Conservation (phyloP, 176 grass and related monocot genomes). For the Phoenix roebelenii region DNA sequence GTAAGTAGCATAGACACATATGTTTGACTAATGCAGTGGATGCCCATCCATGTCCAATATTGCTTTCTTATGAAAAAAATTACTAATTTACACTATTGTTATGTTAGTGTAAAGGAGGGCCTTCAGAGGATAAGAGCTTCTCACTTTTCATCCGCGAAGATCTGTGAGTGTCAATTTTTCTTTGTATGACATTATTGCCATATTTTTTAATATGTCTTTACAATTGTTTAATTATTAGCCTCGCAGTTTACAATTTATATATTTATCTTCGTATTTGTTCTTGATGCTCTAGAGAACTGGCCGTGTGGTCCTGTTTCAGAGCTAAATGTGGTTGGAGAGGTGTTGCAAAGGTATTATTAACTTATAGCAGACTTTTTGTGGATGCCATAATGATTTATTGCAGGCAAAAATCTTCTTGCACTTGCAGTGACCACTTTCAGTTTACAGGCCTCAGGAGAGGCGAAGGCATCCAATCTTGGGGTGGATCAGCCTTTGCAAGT, state of each 20-base stretch:
- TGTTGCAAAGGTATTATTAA: constrained; percentile 26
- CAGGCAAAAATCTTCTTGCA: too few relatives aligned
- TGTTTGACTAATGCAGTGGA: too few relatives aligned
- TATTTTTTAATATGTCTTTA: constrained; percentile 12
- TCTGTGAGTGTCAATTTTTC: constrained; percentile 34
- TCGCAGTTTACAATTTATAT: constrained; percentile 6
- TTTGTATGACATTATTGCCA: not conserved
- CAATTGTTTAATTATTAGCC: not conserved
- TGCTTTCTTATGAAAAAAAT: too few relatives aligned
- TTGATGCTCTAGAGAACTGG: constrained; percentile 32
- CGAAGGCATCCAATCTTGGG: not conserved
- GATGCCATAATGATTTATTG: too few relatives aligned
- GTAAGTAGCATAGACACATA: too few relatives aligned
- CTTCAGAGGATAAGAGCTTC: constrained; percentile 37
- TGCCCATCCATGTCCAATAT: too few relatives aligned
- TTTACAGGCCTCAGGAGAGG: constrained; percentile 28
- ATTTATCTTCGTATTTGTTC: constrained; percentile 2
- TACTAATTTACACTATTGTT: too few relatives aligned
- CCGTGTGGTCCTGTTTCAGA: constrained; percentile 74
- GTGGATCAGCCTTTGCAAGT: constrained; percentile 5
- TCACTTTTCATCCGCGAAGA: constrained; percentile 29
- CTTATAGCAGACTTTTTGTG: not conserved
- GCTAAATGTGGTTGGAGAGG: constrained; percentile 74
- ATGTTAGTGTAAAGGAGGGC: constrained; percentile 47
- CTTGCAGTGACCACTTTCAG: constrained; percentile 8